Evolutionary conservation across 352 stramenopile species (phyloP), one percentile per base, ranked within the genome.

Genomic region (Pythium coloratum): DNA sequence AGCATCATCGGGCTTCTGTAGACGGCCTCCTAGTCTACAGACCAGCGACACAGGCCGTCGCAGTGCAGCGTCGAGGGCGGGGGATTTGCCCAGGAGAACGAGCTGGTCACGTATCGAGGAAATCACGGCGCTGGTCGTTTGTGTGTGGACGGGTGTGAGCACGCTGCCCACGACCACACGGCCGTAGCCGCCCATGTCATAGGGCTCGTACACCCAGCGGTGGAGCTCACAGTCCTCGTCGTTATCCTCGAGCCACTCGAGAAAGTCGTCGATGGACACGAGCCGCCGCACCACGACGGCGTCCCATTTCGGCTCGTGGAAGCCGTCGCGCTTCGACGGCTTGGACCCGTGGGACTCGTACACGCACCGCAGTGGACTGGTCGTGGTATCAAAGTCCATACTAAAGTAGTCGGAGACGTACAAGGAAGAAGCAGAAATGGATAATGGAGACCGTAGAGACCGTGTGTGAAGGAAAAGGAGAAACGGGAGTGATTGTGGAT

Each of bases 1-100:
- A 14, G 60, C 60, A 33, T 59, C 60, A 20, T 66, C 60, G 2
- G 60, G 60, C 9, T 49, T 24, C 20, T 59, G 60, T 16, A 66
- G 2, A 3, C 51, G 60, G 28, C 55, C 36, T 18, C 36, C 60
- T 6, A 59, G 20, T 10, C 38, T 30, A 18, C 60, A 66, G 18
- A 66, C 50, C 2, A 59, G 49, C 28, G 60, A 66, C 10, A 55
- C 60, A 14, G 60, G 60, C 36, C 32, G 51, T 26, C 28, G 26
- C 28, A 57, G 51, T 8, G 51, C 24, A 9, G 18, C 28, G 6
- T 14, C 28, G 12, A 57, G 26, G 28, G 26, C 18, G 2, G 44
- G 1, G n/a, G 44, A 51, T 3, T 32, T 28, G 44, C 44, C n/a
- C n/a, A 51, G 4, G 2, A 32, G 44, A 30, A 51, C 44, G n/a